A percentile compares a stretch with the other conserved stretches of the same genome.
Conservation (phyloP, 768 basidiomycete species). For the Suillus fuscotomentosus region DNA sequence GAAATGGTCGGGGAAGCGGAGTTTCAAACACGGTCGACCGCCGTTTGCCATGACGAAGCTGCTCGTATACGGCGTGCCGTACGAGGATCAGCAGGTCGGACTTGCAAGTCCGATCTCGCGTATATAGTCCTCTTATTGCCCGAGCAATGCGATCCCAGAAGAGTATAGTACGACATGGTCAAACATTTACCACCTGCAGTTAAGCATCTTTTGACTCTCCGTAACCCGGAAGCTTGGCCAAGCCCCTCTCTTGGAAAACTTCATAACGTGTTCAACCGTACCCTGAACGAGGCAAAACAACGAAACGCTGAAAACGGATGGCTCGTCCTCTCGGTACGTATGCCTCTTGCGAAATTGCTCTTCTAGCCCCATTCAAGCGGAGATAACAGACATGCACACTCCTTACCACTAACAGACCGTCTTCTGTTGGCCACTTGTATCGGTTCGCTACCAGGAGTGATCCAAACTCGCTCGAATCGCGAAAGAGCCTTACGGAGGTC, state of each 20-base stretch:
- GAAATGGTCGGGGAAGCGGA: too few relatives aligned
- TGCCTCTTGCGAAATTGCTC: constrained; percentile 12
- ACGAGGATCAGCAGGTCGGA: constrained; percentile 1
- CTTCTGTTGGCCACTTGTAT: constrained; percentile 77
- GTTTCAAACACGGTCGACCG: too few relatives aligned
- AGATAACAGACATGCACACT: constrained; percentile 74
- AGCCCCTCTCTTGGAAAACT: constrained; percentile 56
- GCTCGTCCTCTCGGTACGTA: constrained; percentile 73
- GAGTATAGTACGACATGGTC: constrained; percentile 27
- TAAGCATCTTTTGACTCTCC: constrained; percentile 71
- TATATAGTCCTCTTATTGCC: neutral
- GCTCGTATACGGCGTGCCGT: neutral
- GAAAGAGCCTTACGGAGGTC: constrained; percentile 49
- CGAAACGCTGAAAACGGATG: constrained; percentile 74
- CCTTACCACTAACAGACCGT: constrained; percentile 78
- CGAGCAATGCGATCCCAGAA: neutral
- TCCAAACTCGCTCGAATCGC: constrained; percentile 38
- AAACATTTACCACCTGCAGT: constrained; percentile 58
- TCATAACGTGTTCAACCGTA: constrained; percentile 53
- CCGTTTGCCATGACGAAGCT: too few relatives aligned
- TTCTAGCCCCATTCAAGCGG: constrained; percentile 29
- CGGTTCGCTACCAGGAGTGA: constrained; percentile 64
- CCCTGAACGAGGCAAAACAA: constrained; percentile 63
- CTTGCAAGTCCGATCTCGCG: neutral
- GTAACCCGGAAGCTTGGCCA: constrained; percentile 58